Base-by-base conservation (phyloP, 768 basidiomycete species). In the Agaricus subrufescens region DNA sequence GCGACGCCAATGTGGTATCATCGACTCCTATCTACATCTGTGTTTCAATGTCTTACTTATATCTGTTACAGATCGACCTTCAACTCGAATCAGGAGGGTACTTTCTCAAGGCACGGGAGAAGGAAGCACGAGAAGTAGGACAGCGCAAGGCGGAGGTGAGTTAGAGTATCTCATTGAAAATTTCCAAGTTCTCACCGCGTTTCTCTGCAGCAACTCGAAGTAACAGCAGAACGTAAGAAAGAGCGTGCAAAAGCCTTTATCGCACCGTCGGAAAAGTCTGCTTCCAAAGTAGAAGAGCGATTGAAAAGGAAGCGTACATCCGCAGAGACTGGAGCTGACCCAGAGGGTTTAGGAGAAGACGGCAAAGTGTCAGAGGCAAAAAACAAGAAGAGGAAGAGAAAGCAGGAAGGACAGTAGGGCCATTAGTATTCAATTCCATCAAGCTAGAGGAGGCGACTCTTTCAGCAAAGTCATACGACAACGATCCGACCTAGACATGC, bases 71-170 rank as follows among this genome's bases (percentile, higher is more conserved):
- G 87, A 76, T 98, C 65, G 97, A 99, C 71, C 68, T 97, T 45
- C 89, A 98, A 77, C 78, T 98, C 61, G 96, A 97, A 67, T 90
- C 89, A 2, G 97, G 97, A 73, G 97, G 98, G 66, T 98, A 98
- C 68, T 99, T 98, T 79, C 87, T 99, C 74, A 97, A 96, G 68
- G 74, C 89, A 15, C 78, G 83, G 57, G 91, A 98, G 68, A 96
- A 90, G 75, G 87, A 87, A 61, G 83, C 81, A 2, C 79, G 84
- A 37, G 91, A 94, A 63, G 78, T 81, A 31, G 81, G 80, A 55
- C 78, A 81, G 65, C 75, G 88, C 67, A 86, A 84, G 70, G 84
- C 93, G 68, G 93, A 91, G 82, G 90, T 86, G 51, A 31, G 70
- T 19, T 19, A 5, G 30, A 29, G 1, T 48, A 50, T n/a, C n/a